Conservation (phyloP, 768 basidiomycete species). For the Macrolepiota albuminosa region DNA sequence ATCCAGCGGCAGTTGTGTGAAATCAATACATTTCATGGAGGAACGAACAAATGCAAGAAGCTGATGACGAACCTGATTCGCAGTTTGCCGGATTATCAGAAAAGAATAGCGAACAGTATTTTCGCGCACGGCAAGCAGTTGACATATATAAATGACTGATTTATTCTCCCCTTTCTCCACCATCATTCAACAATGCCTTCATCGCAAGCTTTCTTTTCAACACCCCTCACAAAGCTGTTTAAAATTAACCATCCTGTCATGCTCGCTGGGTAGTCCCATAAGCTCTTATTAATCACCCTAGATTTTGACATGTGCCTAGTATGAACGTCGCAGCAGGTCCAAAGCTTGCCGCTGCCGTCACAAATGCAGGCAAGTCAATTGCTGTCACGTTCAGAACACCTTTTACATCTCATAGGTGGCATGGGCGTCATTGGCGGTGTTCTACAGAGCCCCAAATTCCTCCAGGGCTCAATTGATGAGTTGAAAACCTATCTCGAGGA, state of each 20-base stretch:
- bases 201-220: slow-evolving; percentile 59
- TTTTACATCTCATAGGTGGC: slow-evolving; percentile 39
- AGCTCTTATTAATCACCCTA: not conserved
- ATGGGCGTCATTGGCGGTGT: slow-evolving; percentile 88
- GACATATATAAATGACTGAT: not conserved
- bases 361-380: slow-evolving; percentile 62
- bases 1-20: no score
- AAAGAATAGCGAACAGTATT: no score
- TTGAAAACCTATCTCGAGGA: slow-evolving; percentile 72
- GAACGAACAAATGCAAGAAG: no score
- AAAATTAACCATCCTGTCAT: slow-evolving; percentile 79
- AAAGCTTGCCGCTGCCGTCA: slow-evolving; percentile 81
- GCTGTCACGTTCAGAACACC: not conserved
- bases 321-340: slow-evolving; percentile 90
- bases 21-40: no score
- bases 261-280: slow-evolving; percentile 54
- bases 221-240: slow-evolving; percentile 73
- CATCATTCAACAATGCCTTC: slow-evolving; percentile 50
- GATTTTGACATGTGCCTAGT: slow-evolving; percentile 24
- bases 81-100: no score
- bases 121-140: no score
- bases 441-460: slow-evolving; percentile 66
- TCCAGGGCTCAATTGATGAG: slow-evolving; percentile 63
- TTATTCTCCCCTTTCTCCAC: slow-evolving; percentile 1
- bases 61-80: no score